Base-by-base conservation (phyloP, 2,329 filamentous ascomycete genomes). In the Cercospora canescens region DNA sequence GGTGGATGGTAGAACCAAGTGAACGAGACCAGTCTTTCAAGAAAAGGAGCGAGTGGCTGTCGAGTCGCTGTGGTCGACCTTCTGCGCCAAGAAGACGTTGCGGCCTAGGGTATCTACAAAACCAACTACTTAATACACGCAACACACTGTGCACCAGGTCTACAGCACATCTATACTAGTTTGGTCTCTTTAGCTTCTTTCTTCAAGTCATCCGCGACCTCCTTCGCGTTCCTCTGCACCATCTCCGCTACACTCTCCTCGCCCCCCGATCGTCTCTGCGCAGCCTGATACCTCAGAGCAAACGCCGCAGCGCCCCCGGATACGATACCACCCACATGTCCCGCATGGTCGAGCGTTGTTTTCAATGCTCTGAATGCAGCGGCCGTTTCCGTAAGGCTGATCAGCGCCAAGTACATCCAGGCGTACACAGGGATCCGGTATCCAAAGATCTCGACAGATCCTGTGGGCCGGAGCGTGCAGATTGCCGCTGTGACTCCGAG, bases 401-500 rank as follows among this genome's bases (percentile, higher is more conserved):
- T 72, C 4, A 74, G 63, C n/a, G 79, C 81, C 54, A 81, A 78
- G 34, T 84, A 73, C 6, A 76, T 76, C 74, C 76, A 75, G 1
- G 75, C 74, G 9, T 76, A 73, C 16, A 78, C 66, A 11, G 77
- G 77, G 3, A 78, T 54, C 41, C 76, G 73, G 24, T 73, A 74
- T 1, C 75, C 75, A 34, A 73, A 68, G 0, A 76, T 60, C 18
- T 66, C 69, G 6, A 76, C 69, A 34, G 61, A 74, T 39, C 71
- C 73, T 55, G 71, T 71, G 1, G 73, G 73, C 9, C 72, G 60
- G 14, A 86, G 75, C 59, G 81, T 79, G 70, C 83, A 85, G 72
- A 79, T 90, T 1, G 88, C 87, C 1, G 84, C 84, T 7, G 86
- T 75, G 24, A 92, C 73, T 24, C 89, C 90, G 68, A 87, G 84